phyloP scores from a whole-genome alignment of 768 basidiomycete genomes.

The Suillus paluster region DNA sequence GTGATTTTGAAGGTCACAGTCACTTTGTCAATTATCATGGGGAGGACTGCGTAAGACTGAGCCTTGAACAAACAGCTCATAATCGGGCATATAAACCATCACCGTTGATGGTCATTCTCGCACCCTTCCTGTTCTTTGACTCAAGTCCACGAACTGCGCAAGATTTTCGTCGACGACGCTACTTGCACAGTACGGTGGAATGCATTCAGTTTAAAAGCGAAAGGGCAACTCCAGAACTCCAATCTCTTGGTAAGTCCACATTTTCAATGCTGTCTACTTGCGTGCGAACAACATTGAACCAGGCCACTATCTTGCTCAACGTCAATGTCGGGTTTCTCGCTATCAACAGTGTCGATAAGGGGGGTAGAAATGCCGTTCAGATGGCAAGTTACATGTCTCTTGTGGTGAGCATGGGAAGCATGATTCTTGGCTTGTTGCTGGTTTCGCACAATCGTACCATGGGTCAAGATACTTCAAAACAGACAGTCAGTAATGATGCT shows the following conservation, averaged over 20 bases:
- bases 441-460: slow-evolving; percentile 43
- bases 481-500: slow-evolving; percentile 28
- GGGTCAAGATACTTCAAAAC: too few species aligned
- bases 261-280: neutral
- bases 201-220: slow-evolving; percentile 47
- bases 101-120: slow-evolving; percentile 40
- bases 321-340: slow-evolving; percentile 59
- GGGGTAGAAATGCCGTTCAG: slow-evolving; percentile 31
- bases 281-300: neutral
- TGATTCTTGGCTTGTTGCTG: slow-evolving; percentile 42
- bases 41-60: slow-evolving; percentile 47
- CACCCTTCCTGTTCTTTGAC: slow-evolving; percentile 52
- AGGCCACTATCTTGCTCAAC: slow-evolving; percentile 55
- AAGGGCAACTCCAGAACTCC: slow-evolving; percentile 54
- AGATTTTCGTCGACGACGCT: slow-evolving; percentile 52
- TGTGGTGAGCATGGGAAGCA: slow-evolving; percentile 38
- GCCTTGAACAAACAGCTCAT: slow-evolving; percentile 38
- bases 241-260: slow-evolving; percentile 50
- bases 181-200: slow-evolving; percentile 47
- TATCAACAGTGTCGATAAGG: slow-evolving; percentile 44
- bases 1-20: slow-evolving; percentile 29
- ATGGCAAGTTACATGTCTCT: slow-evolving; percentile 45
- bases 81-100: slow-evolving; percentile 38
- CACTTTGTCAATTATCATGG: slow-evolving; percentile 48
- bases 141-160: slow-evolving; percentile 50